Conservation (phyloP, 108 stramenopile genomes). For the Cyclotella kingstonii region DNA sequence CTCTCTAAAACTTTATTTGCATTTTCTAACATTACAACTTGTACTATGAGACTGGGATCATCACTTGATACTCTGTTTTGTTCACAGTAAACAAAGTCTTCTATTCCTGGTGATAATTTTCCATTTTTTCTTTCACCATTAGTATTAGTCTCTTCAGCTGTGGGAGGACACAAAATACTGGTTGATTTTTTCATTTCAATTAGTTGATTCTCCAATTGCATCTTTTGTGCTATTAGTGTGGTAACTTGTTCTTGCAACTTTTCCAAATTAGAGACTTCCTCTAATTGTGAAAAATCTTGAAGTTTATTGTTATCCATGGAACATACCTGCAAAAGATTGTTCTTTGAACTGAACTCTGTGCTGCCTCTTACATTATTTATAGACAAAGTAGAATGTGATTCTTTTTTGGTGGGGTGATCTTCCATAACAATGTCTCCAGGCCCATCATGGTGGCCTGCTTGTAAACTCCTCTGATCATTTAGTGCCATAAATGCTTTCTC, state of each 20-base stretch:
- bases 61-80: conserved; percentile 5
- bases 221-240: conserved; percentile 27
- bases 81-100: neutral
- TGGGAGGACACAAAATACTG: conserved; percentile 12
- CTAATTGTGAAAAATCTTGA: conserved; percentile 27
- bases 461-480: conserved; percentile 17
- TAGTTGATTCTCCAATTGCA: conserved; percentile 34
- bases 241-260: conserved; percentile 24
- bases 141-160: neutral
- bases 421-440: conserved; percentile 1
- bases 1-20: conserved; percentile 34
- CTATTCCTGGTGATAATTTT: neutral
- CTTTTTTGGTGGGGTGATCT: no score
- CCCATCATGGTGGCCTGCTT: neutral
- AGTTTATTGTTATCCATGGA: conserved; percentile 13
- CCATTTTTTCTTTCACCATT: neutral
- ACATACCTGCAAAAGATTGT: no score
- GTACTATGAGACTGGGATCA: conserved; percentile 35
- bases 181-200: conserved; percentile 40
- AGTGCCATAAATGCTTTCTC: conserved; percentile 30
- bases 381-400: no score
- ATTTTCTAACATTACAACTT: conserved; percentile 42
- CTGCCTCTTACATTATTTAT: no score
- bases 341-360: no score
- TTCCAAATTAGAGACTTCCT: conserved; percentile 25